Evolutionary conservation across 306 rosid species (phyloP), one percentile per base, ranked within the genome.

Genomic region (Purshia tridentata): DNA sequence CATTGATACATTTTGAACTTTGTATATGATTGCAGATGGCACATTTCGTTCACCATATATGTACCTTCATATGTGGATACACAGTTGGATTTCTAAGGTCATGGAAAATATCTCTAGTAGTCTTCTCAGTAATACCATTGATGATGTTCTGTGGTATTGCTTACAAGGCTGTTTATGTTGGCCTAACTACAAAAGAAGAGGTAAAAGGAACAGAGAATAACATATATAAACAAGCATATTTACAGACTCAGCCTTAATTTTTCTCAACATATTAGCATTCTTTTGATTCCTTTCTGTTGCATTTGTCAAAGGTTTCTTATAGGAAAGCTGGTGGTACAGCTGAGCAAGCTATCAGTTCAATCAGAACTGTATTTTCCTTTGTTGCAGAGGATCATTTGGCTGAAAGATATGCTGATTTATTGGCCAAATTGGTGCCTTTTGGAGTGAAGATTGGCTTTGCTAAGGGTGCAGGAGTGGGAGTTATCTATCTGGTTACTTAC

Each of bases 151-250:
- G 90, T 62, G 94, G 97, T 64, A 84, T 91, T 4, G 94, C 83
- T 75, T 93, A 93, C 77, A 93, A 93, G 81, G 96, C 96, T 55
- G 41, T 93, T 76, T 93, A 91, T 78, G 96, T 92, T 52, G 94
- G 90, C 62, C 83, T 91, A 75, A 67, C 98, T 23, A 80, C 92
- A 54, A 91, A 89, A 85, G 96, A 91, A 77, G 97, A 89, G 80
- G 97, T 86, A 85, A 48, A 35, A 49, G 8, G 19, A 83, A 57
- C 64, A 71, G 9, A 41, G 8, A 63, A 42, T 2, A 19, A 19
- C 19, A 73, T 3, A 29, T 29, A 29, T 0, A 44, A 67, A 6
- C 29, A 42, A 53, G 22, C 45, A 40, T 45, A 8, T n/a, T 4
- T 13, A 11, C 11, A 54, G 37, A 19, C 50, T 52, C 56, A 18